These are phyloP conservation scores for Aspergillus biplanus DNA, from an alignment of 495 filamentous ascomycete genomes.

Conservation along the genomic window DNA sequence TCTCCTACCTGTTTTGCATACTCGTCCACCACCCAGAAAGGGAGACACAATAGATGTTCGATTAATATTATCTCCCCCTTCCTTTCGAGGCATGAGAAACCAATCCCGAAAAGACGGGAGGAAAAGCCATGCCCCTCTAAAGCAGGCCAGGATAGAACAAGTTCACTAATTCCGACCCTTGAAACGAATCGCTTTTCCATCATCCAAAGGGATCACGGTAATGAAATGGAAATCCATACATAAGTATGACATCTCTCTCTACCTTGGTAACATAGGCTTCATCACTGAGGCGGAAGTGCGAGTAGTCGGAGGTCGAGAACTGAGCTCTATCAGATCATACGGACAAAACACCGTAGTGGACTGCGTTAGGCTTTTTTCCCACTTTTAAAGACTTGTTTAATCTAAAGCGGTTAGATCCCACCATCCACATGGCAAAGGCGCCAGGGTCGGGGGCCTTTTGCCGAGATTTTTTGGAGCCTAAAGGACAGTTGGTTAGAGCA, in stretches of 20 bases:
- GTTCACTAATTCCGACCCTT: conserved; percentile 3
- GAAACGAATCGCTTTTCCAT: background rate
- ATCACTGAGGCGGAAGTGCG: too few relatives aligned
- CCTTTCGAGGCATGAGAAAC: conserved; percentile 28
- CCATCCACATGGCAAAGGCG: conserved; percentile 48
- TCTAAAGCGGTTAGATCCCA: conserved; percentile 36
- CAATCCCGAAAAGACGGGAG: conserved; percentile 32
- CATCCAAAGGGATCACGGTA: background rate
- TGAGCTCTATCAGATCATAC: conserved; percentile 29
- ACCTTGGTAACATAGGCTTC: background rate
- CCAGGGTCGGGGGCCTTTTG: conserved; percentile 32
- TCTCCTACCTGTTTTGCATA: background rate
- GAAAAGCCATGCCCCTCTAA: conserved; percentile 39
- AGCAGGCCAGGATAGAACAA: conserved; percentile 22
- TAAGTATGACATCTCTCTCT: background rate
- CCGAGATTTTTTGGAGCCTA: conserved; percentile 38
- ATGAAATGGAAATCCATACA: background rate
- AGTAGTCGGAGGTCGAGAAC: background rate
- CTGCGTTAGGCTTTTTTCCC: conserved; percentile 42
- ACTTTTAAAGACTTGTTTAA: conserved; percentile 38
- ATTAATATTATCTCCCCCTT: conserved; percentile 15
- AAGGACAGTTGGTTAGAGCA: background rate
- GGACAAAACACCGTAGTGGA: conserved; percentile 26
- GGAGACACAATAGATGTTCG: conserved; percentile 8
- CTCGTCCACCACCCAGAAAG: background rate